Conservation (phyloP, 345 rosid species). For the Isatis tinctoria region DNA sequence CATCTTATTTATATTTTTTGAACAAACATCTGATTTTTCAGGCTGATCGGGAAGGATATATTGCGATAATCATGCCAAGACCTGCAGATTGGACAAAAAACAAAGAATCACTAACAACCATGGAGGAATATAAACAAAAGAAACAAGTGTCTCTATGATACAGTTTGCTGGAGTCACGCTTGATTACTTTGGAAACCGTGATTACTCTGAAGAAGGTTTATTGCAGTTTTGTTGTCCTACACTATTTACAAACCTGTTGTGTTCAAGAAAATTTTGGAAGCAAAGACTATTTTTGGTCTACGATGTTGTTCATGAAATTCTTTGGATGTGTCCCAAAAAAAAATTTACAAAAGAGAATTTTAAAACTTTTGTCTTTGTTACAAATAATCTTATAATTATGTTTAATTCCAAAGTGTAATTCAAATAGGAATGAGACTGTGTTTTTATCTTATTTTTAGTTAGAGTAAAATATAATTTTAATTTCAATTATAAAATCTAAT, state of each 20-base stretch:
- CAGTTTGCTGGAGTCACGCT: not conserved
- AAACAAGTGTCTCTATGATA: conserved; percentile 1
- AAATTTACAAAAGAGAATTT: not conserved
- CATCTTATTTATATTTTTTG: not conserved
- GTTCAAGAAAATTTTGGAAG: not conserved
- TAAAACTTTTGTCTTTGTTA: too few relatives aligned
- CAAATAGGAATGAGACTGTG: too few relatives aligned
- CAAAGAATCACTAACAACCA: conserved; percentile 50
- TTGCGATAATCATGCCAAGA: conserved; percentile 87
- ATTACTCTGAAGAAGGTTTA: not conserved
- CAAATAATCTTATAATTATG: too few relatives aligned
- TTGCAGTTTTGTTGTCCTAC: not conserved
- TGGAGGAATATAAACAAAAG: conserved; percentile 57
- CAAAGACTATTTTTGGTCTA: not conserved
- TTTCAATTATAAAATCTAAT: too few relatives aligned
- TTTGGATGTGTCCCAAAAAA: not conserved
- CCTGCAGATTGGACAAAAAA: conserved; percentile 79
- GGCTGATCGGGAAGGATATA: conserved; percentile 91
- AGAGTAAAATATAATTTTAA: too few relatives aligned
- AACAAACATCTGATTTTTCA: conserved; percentile 23
- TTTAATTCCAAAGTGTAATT: not conserved
- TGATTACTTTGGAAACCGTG: too few relatives aligned
- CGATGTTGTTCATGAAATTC: not conserved
- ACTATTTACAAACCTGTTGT: not conserved
- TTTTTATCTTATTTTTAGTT: too few relatives aligned